Evolutionary conservation across 352 stramenopile species (phyloP), one percentile per base, ranked within the genome.

Genomic region (Pythium scleroteichum): DNA sequence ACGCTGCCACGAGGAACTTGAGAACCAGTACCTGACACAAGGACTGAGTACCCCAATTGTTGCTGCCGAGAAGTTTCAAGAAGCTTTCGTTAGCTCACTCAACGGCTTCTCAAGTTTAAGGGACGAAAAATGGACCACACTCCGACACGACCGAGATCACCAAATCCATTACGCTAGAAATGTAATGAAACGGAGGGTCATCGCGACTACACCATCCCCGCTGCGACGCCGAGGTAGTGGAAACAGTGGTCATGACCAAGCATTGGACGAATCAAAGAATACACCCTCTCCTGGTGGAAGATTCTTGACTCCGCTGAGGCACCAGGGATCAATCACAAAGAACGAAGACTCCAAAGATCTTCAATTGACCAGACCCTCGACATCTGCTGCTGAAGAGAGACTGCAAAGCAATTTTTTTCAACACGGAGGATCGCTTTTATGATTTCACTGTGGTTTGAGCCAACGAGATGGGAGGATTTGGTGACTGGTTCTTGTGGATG

Each of bases 81-180:
- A 87, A 24, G 78, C 81, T 16, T 91, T 91, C 52, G 82, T 88
- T 39, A 71, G 70, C 22, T 81, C 69, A 0, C 58, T 91, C 53
- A 76, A 78, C 8, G 67, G 64, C 26, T 91, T 91, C 46, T 65
- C 74, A 8, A 70, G 69, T 0, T 53, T 59, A 17, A 53, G 72
- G 6, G 62, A 67, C 20, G 71, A 73, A 0, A 82, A 85, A 41
- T 91, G 82, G 82, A 62, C 72, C 9, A 64, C 61, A 17, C 64
- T 91, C 9, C 72, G 84, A 46, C 63, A 69, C 4, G 78, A 87
- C 1, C 64, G 76, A 40, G 69, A 85, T 29, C 63, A 68, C 0
- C 76, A 86, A 38, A 33, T 61, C 1, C 56, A 61, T 17, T 83
- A 77, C 20, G 78, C 76, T 1, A 62, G 61, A 12, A 79, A 66